Evolutionary conservation across 768 basidiomycete genomes (phyloP), one percentile per base, ranked within the genome.

Genomic region (Lyophyllum shimeji): DNA sequence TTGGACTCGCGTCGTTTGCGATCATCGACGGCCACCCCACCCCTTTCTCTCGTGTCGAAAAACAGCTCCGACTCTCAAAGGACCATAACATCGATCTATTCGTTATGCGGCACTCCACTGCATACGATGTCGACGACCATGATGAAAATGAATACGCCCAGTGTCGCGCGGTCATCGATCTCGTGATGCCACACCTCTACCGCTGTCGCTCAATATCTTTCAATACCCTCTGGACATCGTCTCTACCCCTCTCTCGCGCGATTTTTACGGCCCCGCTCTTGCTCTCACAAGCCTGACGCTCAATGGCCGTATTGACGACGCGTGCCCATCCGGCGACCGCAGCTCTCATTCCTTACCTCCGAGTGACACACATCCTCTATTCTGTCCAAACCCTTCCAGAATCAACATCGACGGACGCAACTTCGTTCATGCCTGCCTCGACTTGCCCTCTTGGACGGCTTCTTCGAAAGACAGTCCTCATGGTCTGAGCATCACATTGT

Each of bases 171-270:
- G 43, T 59, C 42, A 56, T 67, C 42, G 59, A 65, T 12, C 51
- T 60, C 17, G 39, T 65, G 17, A 40, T 52, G 33, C 54, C 55
- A 17, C 58, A 64, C 39, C 44, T 67, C 7, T 52, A 61, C 17
- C 60, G 61, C 7, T 63, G 59, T 46, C 58, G 61, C n/a, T 45
- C 55, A 29, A 49, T 67, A 24, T 50, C 55, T 18, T 64, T 67
- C 57, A 50, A 62, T 46, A 43, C 63, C 15, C 42, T 50, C 29
- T 56, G 63, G 8, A 59, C 62, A 39, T 60, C 60, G 11, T 67
- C 65, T 7, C 59, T 67, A 21, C 65, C 63, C 13, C 60, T 49
- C 27, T 64, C n/a, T 18, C 31, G 7, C 50, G 7, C 53, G 52
- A 60, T 31, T 56, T 56, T 40, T 29, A 20, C 20, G 55, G 47